Evolutionary conservation across 2,329 filamentous ascomycete species (phyloP), one percentile per base, ranked within the genome.

Genomic region (Chrysoporthe austroafricana): DNA sequence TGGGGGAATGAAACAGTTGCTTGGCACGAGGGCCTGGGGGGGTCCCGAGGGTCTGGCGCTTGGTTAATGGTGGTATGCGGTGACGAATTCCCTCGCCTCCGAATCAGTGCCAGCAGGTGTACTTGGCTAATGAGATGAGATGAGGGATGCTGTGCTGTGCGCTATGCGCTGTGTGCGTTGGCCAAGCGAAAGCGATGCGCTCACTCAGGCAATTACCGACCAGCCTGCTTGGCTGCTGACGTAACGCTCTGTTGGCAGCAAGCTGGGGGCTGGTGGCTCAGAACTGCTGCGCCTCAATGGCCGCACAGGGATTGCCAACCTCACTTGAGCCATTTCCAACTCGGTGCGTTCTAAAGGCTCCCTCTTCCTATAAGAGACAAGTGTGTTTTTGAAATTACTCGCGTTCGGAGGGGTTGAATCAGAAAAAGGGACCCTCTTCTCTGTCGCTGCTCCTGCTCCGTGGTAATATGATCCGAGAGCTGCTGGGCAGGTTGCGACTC

Each of bases 1-100:
- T 18, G 56, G 32, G n/a, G 46, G 44, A 54, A 57, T 48, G 67
- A 69, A 69, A 69, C 64, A 57, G 67, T 64, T 61, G 57, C 64
- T 66, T 63, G 67, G 67, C 66, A 52, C 42, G 32, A 62, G 43
- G 52, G 50, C 42, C 56, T 42, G 61, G 58, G 48, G 61, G 48
- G 50, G 26, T 16, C 50, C 32, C 14, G 50, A 54, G 50, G 7
- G 50, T 26, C 36, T 34, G 46, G 13, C 46, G 5, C 46, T 52
- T 50, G 48, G 48, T 54, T n/a, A 43, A 54, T 26, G 46, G 46
- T 34, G 46, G 21, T 52, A 64, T 36, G 56, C 61, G 52, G 64
- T 69, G 67, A 69, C 67, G 67, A 67, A 57, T 57, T 65, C 43
- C 32, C 6, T 44, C 58, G 60, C 63, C 60, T 56, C 36, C 39